Base-by-base conservation (phyloP, 2,329 filamentous ascomycete genomes). In the Claviceps lovelessii region DNA sequence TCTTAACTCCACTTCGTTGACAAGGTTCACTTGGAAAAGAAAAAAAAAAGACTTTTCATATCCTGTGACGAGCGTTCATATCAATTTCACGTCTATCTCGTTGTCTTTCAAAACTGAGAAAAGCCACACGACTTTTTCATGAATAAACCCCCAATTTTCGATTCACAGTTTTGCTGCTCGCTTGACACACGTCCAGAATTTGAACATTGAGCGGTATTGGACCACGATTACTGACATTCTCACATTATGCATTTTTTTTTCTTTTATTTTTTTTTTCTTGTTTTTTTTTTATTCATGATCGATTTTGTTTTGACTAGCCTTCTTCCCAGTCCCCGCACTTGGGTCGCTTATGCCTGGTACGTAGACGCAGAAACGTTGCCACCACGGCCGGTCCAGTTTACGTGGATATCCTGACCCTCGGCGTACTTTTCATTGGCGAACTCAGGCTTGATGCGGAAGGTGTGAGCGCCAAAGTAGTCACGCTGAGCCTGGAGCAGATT, bases 371-470 rank as follows among this genome's bases (percentile, higher is more conserved):
- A 95, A 62, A 98, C 87, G 70, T 97, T 93, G 69, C 93, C 93
- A 70, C 93, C 93, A 72, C 93, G 87, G 67, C 93, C 93, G 64
- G 93, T 98, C 93, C 93, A 98, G 88, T 98, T 98, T 73, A 97
- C 90, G 82, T 98, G 93, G 70, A 91, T 93, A 73, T 97, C 83
- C 76, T 90, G 77, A 72, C 85, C 89, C 64, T 79, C 82, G 62
- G 84, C 85, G 78, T 94, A 95, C 76, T 89, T 90, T 56, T 77
- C 82, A 72, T 67, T 86, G 64, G 86, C 86, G 61, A 64, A 67
- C 76, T 91, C 86, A 58, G 88, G 86, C 85, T 93, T 91, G 76
- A 93, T 81, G 66, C 77, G 77, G 84, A 93, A 93, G 62, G 88
- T 93, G 79, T 93, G 88, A 61, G 88, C 88, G 72, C 93, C 93